Evolutionary conservation across 176 grass and related monocot species (phyloP), one percentile per base, ranked within the genome.

Genomic region (Pontederia crassipes): DNA sequence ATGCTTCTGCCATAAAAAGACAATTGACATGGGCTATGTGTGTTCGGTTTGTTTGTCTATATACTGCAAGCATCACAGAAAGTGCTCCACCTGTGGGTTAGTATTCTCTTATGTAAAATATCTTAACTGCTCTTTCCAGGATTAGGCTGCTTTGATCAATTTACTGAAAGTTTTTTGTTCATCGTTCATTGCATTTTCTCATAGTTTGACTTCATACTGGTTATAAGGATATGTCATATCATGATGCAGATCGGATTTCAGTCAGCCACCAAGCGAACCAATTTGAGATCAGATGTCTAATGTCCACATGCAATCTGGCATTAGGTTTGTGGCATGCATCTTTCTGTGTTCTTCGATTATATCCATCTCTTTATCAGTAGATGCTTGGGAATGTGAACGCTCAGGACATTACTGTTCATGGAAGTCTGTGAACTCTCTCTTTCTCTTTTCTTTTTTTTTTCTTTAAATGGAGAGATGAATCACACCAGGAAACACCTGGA

Each of bases 1-100:
- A 54, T 96, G 92, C 78, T 96, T 96, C 80, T 96, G 92, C 69
- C 87, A 96, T 65, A 96, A 96, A 74, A 90, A 88, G 79, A 96
- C 87, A 28, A 96, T 96, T 62, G 87, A 96, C 80, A 85, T 85
- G 83, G 92, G 92, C 63, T 96, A 85, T 54, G 92, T 97, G 16
- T 97, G 92, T 72, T 97, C 87, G 67, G 84, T 97, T 76, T 97
- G 92, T 70, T 76, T 97, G 64, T 97, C 92, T 63, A 97, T 97
- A 81, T 97, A 88, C 73, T 97, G 92, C 87, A 91, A 88, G 79
- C 81, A 91, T 52, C 92, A 91, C 74, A 97, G 85, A 79, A 97
- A 85, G 53, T 91, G 92, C 79, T 88, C 92, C 9, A 97, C 92
- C 48, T 97, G 92, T 71, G 87, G 92, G 81, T 97, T 73, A 63